Conservation (phyloP, 805 yeast species). For the Kluyveromyces starmeri region DNA sequence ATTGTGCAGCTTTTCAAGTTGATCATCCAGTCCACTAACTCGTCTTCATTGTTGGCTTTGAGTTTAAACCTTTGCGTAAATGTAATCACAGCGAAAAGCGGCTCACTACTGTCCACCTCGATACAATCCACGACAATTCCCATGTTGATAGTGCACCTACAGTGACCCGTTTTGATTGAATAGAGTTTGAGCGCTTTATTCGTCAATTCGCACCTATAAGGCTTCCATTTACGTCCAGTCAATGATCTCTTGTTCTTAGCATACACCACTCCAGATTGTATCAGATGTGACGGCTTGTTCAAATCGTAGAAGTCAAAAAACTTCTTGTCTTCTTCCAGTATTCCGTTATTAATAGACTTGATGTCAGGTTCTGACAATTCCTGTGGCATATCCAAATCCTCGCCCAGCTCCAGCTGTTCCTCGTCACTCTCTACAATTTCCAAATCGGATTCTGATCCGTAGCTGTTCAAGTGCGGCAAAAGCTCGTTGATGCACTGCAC, state of each 20-base stretch:
- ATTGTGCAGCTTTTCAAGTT: slow-evolving; percentile 16
- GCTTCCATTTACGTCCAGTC: slow-evolving; percentile 17
- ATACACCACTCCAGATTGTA: slow-evolving; percentile 12
- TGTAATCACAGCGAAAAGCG: slow-evolving; percentile 14
- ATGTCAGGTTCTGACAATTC: neutral
- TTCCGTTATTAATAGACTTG: slow-evolving; percentile 3
- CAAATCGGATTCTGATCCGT: slow-evolving; percentile 5
- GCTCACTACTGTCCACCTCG: slow-evolving; percentile 13
- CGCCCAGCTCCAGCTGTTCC: slow-evolving; percentile 3
- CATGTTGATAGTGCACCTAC: slow-evolving; percentile 10
- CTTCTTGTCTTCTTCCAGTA: slow-evolving; percentile 11
- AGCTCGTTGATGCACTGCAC: neutral
- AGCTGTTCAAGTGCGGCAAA: slow-evolving; percentile 4
- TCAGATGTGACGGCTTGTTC: slow-evolving; percentile 9
- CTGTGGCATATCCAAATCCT: neutral
- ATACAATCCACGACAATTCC: slow-evolving; percentile 16
- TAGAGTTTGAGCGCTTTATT: slow-evolving; percentile 12
- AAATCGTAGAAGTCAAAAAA: slow-evolving; percentile 17
- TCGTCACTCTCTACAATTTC: slow-evolving; percentile 5
- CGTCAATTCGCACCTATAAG: slow-evolving; percentile 11
- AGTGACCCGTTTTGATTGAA: slow-evolving; percentile 12
- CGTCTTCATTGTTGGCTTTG: slow-evolving; percentile 14
- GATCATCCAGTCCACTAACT: slow-evolving; percentile 20
- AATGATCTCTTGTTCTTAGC: slow-evolving; percentile 13
- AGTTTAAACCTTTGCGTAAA: slow-evolving; percentile 14